A percentile compares a stretch with the other conserved stretches of the same genome.
Evolutionary conservation across 306 rosid genomes (phyloP).

Genomic region (Canavalia gladiata): DNA sequence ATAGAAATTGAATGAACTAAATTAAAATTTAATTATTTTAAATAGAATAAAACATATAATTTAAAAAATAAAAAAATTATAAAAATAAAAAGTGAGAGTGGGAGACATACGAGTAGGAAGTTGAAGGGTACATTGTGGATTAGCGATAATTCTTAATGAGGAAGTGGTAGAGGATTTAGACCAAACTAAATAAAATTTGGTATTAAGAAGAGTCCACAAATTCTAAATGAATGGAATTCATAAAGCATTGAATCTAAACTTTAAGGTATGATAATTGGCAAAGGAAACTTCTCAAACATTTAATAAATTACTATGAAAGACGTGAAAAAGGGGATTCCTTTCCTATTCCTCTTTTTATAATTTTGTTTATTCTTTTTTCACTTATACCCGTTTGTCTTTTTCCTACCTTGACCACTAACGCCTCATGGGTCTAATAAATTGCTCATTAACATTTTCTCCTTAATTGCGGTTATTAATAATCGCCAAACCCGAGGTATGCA

Average conservation of each 20-base stretch:
- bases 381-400: conserved; percentile 4
- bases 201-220: conserved; percentile 10
- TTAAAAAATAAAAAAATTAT: too few relatives aligned
- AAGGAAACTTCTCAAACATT: neutral
- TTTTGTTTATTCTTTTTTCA: conserved; percentile 7
- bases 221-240: conserved; percentile 17
- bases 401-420: conserved; percentile 1
- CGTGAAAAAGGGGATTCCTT: neutral
- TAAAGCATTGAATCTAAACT: neutral
- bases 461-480: conserved; percentile 28
- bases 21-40: too few relatives aligned
- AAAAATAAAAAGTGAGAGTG: neutral
- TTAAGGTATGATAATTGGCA: neutral
- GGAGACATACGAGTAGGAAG: neutral
- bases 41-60: too few relatives aligned
- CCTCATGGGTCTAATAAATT: conserved; percentile 22
- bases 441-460: conserved; percentile 14
- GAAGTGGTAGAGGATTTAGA: neutral
- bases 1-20: too few relatives aligned
- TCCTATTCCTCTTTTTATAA: neutral
- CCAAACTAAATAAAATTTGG: neutral
- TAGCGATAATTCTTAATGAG: too few relatives aligned
- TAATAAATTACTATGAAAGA: neutral
- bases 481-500: conserved; percentile 17
- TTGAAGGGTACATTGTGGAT: neutral